Evolutionary conservation across 495 filamentous ascomycete species (phyloP), one percentile per base, ranked within the genome.

Genomic region (Haplographium delicatum): DNA sequence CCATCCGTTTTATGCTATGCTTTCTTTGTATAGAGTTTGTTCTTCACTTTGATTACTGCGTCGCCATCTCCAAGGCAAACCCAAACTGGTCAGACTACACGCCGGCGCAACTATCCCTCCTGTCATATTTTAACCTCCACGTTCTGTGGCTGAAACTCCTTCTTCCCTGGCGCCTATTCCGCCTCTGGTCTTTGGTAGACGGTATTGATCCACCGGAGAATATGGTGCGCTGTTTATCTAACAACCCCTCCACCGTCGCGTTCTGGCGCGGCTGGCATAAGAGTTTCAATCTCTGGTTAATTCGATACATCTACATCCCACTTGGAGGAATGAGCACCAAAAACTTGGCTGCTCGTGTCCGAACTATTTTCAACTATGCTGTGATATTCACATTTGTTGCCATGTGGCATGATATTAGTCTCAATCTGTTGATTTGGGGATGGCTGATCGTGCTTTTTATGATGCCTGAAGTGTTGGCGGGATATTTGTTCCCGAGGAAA

Each of bases 191-290:
- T 0, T 76, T 97, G 2, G 61, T 89, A 33, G 93, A 99, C 64
- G 85, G 86, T 54, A 79, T 97, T 59, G 93, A 99, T 63, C 89
- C 93, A 0, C 91, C 93, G 2, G 93, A 99, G 65, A 99, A 99
- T 69, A 93, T 99, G 88, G 77, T 97, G 43, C 89, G 93, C 59
- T 99, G 93, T 72, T 88, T 96, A 70, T 88, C 82, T 58, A 80
- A 99, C 69, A 97, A 97, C 65, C 96, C 91, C 71, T 91, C 85
- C 47, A 82, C 87, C 5, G 73, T 88, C n/a, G 83, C 80, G 20
- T 99, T 99, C 71, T 99, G 93, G 93, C 86, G 93, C 46, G 77
- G 80, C 51, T 97, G 94, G 94, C 93, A 99, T 66, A 82, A 89
- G 30, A 86, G 80, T 56, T 97, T 85, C 72, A 96, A 97, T 68